phyloP scores from a whole-genome alignment of 352 stramenopile genomes.

The Globisporangium spiculum region DNA sequence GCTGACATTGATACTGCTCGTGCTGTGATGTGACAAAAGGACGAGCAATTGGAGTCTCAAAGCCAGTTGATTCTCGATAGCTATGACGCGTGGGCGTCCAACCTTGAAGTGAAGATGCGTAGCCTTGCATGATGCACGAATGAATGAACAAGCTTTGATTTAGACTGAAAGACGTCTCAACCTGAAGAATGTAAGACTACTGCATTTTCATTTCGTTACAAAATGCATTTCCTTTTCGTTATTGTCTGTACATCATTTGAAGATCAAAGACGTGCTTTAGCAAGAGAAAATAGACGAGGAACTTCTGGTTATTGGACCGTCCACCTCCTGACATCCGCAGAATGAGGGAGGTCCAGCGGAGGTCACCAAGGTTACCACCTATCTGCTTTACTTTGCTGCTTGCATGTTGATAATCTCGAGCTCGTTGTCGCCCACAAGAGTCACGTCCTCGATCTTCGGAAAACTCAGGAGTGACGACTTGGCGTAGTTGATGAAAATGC shows the following conservation, averaged over 20 bases:
- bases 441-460: conserved; percentile 31
- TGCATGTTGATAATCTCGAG: conserved; percentile 24
- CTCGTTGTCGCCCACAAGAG: conserved; percentile 37
- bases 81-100: conserved; percentile 50
- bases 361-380: background rate
- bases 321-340: background rate
- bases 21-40: background rate
- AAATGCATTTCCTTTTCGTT: background rate
- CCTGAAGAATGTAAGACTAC: background rate
- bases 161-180: background rate
- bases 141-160: background rate
- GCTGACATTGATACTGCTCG: background rate
- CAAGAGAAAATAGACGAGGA: background rate
- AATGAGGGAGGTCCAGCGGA: background rate
- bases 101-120: conserved; percentile 53
- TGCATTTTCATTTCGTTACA: background rate
- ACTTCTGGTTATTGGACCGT: background rate
- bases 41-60: conserved; percentile 11
- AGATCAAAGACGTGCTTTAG: background rate
- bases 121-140: conserved; percentile 28
- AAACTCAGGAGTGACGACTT: conserved; percentile 37
- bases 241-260: background rate
- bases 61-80: conserved; percentile 45
- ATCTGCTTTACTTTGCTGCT: conserved; percentile 6
- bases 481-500: conserved; percentile 43